Conservation (phyloP, 148 eudicot genomes). For the Pharnaceum exiguum region DNA sequence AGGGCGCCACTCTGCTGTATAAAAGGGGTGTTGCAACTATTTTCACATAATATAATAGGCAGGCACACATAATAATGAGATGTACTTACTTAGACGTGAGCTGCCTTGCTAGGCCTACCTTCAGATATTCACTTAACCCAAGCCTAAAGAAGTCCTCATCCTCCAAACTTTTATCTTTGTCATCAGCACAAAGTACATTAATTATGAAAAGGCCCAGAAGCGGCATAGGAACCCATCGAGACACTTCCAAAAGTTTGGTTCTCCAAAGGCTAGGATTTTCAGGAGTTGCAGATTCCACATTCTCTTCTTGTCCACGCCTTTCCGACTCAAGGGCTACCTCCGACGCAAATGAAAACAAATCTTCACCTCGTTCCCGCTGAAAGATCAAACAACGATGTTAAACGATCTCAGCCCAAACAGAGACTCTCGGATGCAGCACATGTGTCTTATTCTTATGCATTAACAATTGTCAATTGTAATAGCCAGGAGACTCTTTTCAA, state of each 20-base stretch:
- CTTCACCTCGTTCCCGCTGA: conserved; percentile 90
- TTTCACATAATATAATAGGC: background rate
- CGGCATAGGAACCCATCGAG: conserved; percentile 95
- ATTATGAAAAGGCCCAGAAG: conserved; percentile 88
- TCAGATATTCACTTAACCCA: conserved; percentile 90
- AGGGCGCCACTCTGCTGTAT: no score
- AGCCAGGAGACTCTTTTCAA: no score
- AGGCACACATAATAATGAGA: background rate
- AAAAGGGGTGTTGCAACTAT: no score
- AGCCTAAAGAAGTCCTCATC: conserved; percentile 87
- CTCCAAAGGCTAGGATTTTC: conserved; percentile 87
- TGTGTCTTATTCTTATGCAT: no score
- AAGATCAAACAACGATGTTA: conserved; percentile 14
- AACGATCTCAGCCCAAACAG: background rate
- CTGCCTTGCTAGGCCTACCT: conserved; percentile 86
- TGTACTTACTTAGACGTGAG: conserved; percentile 86
- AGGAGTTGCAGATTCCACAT: conserved; percentile 55
- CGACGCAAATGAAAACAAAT: conserved; percentile 84
- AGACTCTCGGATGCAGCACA: no score
- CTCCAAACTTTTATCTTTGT: conserved; percentile 49
- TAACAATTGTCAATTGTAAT: no score
- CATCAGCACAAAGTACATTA: conserved; percentile 70
- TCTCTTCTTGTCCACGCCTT: no score
- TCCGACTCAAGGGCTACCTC: conserved; percentile 87
- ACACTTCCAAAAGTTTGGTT: conserved; percentile 92